These are phyloP conservation scores for Saccharum hybrid DNA, from an alignment of 202 grass and related monocot genomes.

Conservation along the genomic window DNA sequence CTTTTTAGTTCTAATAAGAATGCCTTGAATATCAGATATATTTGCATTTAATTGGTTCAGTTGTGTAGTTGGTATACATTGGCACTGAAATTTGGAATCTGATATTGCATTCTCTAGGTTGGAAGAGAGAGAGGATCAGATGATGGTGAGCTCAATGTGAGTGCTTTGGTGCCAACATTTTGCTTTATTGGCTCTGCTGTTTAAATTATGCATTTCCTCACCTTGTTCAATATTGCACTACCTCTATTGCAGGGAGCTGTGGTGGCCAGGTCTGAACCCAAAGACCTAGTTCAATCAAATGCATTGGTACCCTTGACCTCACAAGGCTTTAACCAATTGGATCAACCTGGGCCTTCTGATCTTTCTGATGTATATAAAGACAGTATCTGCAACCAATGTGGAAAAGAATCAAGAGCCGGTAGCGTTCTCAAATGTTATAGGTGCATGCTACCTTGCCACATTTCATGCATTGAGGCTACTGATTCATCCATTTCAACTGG, in stretches of 20 bases:
- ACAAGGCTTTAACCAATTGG: constrained; percentile 41
- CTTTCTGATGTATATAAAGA: constrained; percentile 39
- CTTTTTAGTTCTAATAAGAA: constrained; percentile 30
- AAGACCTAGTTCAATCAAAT: constrained; percentile 54
- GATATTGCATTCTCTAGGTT: constrained; percentile 49
- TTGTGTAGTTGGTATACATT: constrained; percentile 26
- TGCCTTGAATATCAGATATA: constrained; percentile 26
- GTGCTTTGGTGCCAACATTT: constrained; percentile 32
- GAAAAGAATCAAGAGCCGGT: constrained; percentile 46
- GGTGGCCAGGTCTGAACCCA: constrained; percentile 38
- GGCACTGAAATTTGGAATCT: constrained; percentile 40
- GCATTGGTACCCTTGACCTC: constrained; percentile 39
- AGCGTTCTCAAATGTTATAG: constrained; percentile 61
- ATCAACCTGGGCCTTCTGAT: constrained; percentile 49
- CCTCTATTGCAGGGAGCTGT: constrained; percentile 50
- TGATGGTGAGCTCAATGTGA: constrained; percentile 49
- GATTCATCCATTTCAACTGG: constrained; percentile 48
- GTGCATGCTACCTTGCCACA: constrained; percentile 63
- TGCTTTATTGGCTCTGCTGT: constrained; percentile 23
- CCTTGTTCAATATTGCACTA: constrained; percentile 28
- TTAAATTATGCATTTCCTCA: constrained; percentile 17
- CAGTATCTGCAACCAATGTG: constrained; percentile 52
- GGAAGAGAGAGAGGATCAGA: constrained; percentile 37
- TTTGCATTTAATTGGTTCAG: constrained; percentile 21
- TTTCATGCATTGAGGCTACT: constrained; percentile 63